A percentile compares a stretch with the other conserved stretches of the same genome.
phyloP scores from a whole-genome alignment of 2,329 filamentous ascomycete species.

The Orbilia brochopaga region DNA sequence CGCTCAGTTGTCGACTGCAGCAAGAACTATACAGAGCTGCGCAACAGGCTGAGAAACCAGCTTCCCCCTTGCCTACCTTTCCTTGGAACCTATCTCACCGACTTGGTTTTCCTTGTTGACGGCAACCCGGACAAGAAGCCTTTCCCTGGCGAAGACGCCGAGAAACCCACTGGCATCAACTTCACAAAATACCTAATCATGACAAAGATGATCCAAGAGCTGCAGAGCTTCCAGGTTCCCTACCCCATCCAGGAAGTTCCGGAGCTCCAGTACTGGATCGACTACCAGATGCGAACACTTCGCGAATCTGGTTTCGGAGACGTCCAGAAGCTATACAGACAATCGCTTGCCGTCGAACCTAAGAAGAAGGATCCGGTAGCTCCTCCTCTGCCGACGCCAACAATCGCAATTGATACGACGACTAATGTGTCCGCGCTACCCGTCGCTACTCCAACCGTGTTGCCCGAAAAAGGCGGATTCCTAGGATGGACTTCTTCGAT shows the following conservation, averaged over 20 bases:
- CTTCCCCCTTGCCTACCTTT: slow-evolving; percentile 93
- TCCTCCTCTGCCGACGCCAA: slow-evolving; percentile 55
- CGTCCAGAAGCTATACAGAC: slow-evolving; percentile 75
- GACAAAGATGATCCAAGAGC: slow-evolving; percentile 90
- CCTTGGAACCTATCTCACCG: slow-evolving; percentile 93
- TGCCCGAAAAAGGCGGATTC: slow-evolving; percentile 64
- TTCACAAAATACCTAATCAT: slow-evolving; percentile 97
- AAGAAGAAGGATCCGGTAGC: slow-evolving; percentile 62
- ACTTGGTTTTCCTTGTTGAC: slow-evolving; percentile 93
- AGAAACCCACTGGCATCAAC: slow-evolving; percentile 82
- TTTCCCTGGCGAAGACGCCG: slow-evolving; percentile 65
- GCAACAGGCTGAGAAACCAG: slow-evolving; percentile 80
- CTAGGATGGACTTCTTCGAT: slow-evolving; percentile 62
- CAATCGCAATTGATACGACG: slow-evolving; percentile 28
- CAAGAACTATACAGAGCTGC: slow-evolving; percentile 87
- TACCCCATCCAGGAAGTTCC: slow-evolving; percentile 82
- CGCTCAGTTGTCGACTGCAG: slow-evolving; percentile 86
- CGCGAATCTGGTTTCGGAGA: slow-evolving; percentile 64
- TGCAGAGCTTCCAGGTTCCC: slow-evolving; percentile 94
- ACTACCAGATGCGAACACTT: slow-evolving; percentile 78
- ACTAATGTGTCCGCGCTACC: slow-evolving; percentile 19
- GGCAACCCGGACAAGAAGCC: slow-evolving; percentile 77
- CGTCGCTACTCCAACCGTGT: slow-evolving; percentile 52
- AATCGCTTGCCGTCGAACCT: slow-evolving; percentile 83
- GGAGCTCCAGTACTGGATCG: slow-evolving; percentile 92